Conservation (phyloP, 2,329 filamentous ascomycete species). For the Diplodia mutila region DNA sequence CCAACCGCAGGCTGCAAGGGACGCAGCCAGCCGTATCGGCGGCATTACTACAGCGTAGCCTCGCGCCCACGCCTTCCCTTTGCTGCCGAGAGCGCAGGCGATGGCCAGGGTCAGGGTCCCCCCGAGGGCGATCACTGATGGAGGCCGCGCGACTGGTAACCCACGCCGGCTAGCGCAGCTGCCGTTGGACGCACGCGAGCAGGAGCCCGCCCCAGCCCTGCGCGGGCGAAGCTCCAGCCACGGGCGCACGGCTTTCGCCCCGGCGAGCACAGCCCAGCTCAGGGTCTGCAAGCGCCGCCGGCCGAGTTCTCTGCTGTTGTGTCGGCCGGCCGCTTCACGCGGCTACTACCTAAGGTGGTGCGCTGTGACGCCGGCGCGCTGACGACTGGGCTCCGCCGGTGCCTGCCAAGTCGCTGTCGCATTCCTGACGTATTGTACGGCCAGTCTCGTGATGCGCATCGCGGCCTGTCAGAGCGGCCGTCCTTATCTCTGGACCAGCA, state of each 20-base stretch:
- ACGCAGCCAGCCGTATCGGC: constrained; percentile 9
- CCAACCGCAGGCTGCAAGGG: constrained; percentile 21
- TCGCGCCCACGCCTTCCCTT: not conserved
- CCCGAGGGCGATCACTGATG: not conserved
- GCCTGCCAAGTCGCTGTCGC: constrained; percentile 16
- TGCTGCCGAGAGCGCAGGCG: not conserved
- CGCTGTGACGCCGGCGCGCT: too few relatives aligned
- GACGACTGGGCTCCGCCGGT: not conserved
- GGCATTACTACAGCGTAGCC: not conserved
- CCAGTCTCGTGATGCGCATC: not conserved
- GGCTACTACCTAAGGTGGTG: not conserved
- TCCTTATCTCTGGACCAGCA: constrained; percentile 4
- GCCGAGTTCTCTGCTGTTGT: not conserved
- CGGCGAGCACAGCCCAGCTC: not conserved
- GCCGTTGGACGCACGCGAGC: constrained; percentile 11
- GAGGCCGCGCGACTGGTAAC: constrained; percentile 14
- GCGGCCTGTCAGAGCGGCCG: constrained; percentile 7
- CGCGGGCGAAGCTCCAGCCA: not conserved
- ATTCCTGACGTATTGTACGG: not conserved
- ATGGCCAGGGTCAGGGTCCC: not conserved
- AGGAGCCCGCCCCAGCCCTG: not conserved
- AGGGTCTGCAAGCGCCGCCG: not conserved
- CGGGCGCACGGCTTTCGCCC: not conserved
- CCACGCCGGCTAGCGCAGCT: not conserved
- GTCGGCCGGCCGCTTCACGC: not conserved